phyloP scores from a whole-genome alignment of 2,329 filamentous ascomycete species.

The Diaporthe australafricana region DNA sequence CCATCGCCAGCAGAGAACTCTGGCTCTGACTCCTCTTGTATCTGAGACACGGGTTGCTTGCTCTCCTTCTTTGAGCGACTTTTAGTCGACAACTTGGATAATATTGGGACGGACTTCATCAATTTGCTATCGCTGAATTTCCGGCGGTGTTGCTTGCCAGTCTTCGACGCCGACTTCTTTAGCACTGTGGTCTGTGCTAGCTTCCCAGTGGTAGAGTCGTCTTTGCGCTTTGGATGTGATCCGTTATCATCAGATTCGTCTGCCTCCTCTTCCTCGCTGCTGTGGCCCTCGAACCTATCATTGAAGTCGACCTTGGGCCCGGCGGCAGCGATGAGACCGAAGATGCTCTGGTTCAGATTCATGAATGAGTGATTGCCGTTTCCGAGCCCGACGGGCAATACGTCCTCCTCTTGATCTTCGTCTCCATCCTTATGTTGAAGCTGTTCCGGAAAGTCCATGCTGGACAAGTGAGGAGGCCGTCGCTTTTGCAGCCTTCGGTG shows the following conservation, averaged over 20 bases:
- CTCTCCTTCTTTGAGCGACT: constrained; percentile 55
- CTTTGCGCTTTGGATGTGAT: constrained; percentile 11
- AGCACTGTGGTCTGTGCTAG: constrained; percentile 58
- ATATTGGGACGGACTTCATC: constrained; percentile 72
- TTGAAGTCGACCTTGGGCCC: constrained; percentile 87
- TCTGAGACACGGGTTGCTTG: constrained; percentile 52
- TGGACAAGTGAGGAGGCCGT: constrained; percentile 44
- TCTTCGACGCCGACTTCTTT: constrained; percentile 40
- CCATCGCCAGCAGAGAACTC: constrained; percentile 40
- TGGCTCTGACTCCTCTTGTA: constrained; percentile 47
- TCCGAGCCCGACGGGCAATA: constrained; percentile 59
- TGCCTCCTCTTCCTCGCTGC: constrained; percentile 85
- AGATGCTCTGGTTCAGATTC: constrained; percentile 95
- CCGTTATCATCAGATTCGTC: constrained; percentile 51
- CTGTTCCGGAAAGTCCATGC: constrained; percentile 65
- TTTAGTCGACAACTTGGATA: constrained; percentile 58
- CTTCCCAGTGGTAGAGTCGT: constrained; percentile 32
- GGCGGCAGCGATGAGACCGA: constrained; percentile 90
- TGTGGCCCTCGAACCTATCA: constrained; percentile 81
- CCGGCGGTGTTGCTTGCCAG: constrained; percentile 61
- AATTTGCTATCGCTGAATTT: constrained; percentile 74
- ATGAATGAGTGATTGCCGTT: constrained; percentile 56
- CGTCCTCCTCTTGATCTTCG: constrained; percentile 61
- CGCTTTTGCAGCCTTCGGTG: constrained; percentile 58
- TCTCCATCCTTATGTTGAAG: constrained; percentile 61